Evolutionary conservation across 2,329 filamentous ascomycete species (phyloP).

Genomic region (Phaeosphaeriaceae sp.): DNA sequence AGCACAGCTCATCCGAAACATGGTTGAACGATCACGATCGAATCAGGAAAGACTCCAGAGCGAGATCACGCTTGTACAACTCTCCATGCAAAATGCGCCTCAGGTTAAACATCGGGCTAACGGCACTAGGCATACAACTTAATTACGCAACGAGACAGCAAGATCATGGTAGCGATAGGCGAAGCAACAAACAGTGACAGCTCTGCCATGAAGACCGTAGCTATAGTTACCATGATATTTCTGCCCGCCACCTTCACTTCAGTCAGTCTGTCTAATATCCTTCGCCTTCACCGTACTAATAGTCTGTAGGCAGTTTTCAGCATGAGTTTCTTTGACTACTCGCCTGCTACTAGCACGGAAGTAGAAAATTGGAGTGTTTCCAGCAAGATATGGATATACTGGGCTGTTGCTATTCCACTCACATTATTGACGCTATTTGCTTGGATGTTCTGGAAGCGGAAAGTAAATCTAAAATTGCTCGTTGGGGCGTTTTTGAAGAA

Average conservation of each 20-base stretch:
- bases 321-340: conserved; percentile 29
- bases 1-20: conserved; percentile 14
- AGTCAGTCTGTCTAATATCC: conserved; percentile 1
- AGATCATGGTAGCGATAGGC: conserved; percentile 20
- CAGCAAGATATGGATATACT: conserved; percentile 29
- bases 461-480: no score
- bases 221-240: conserved; percentile 29
- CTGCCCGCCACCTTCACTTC: conserved; percentile 28
- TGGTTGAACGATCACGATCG: conserved; percentile 14
- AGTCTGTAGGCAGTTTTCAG: conserved; percentile 24
- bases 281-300: not conserved
- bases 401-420: conserved; percentile 20
- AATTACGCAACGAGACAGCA: conserved; percentile 25
- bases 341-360: conserved; percentile 3
- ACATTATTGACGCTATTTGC: conserved; percentile 11
- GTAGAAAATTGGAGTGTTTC: conserved; percentile 25
- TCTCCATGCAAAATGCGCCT: not conserved
- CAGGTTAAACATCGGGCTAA: not conserved
- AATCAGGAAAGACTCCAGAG: conserved; percentile 27
- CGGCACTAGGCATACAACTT: conserved; percentile 24
- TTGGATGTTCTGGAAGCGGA: no score
- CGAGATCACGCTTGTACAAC: conserved; percentile 20
- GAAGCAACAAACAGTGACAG: conserved; percentile 21
- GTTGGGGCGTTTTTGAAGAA: no score
- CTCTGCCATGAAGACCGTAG: conserved; percentile 21